These are phyloP conservation scores for Fraxinus albicans DNA, from an alignment of 305 asterid species.

Conservation along the genomic window DNA sequence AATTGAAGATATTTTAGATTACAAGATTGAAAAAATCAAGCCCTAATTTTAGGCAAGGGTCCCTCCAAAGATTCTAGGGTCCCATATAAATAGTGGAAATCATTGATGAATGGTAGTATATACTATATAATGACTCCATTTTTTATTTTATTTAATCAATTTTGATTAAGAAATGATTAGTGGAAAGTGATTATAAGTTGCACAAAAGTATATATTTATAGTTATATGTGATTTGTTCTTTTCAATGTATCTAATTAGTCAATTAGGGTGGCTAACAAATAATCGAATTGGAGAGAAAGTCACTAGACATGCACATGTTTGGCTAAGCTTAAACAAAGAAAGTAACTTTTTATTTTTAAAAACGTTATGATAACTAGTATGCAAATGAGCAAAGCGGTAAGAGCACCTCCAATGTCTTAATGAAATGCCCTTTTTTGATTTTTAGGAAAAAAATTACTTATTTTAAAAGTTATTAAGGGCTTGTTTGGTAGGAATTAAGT, in stretches of 20 bases:
- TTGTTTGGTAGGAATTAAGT: too few species aligned
- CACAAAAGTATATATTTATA: slow-evolving; percentile 33
- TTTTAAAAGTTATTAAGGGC: too few species aligned
- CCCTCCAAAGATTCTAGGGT: slow-evolving; percentile 47
- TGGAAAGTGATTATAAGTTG: slow-evolving; percentile 45
- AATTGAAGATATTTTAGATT: slow-evolving; percentile 20
- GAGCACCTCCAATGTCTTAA: background rate
- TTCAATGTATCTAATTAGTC: slow-evolving; percentile 26
- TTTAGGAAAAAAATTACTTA: too few species aligned
- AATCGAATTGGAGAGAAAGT: slow-evolving; percentile 14
- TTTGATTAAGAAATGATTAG: slow-evolving; percentile 35
- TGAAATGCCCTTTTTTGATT: too few species aligned
- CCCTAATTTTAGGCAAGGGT: slow-evolving; percentile 36
- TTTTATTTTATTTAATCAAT: slow-evolving; percentile 5
- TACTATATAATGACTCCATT: slow-evolving; percentile 27
- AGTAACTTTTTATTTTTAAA: too few species aligned
- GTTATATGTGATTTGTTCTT: slow-evolving; percentile 16
- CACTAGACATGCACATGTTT: background rate
- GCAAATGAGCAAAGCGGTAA: background rate
- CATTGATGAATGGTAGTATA: slow-evolving; percentile 35
- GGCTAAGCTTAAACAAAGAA: background rate
- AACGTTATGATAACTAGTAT: background rate
- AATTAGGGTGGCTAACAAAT: slow-evolving; percentile 40
- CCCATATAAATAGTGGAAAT: slow-evolving; percentile 55
- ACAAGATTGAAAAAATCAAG: background rate